Base-by-base conservation (phyloP, 129 eudicot genomes). In the Cynara cardunculus region DNA sequence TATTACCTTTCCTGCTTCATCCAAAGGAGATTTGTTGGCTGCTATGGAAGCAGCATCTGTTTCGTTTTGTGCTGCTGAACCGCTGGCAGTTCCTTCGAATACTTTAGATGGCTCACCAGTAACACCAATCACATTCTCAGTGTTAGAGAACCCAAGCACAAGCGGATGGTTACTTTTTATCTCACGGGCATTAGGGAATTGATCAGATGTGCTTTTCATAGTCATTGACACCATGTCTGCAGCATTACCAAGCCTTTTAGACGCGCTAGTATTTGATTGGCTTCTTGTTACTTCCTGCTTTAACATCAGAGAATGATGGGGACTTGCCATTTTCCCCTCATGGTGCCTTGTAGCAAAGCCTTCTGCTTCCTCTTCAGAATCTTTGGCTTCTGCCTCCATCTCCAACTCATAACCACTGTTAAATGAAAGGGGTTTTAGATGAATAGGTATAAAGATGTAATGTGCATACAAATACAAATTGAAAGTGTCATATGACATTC, bases 311-410 rank as follows among this genome's bases (percentile, higher is more conserved):
- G 87, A 78, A 25, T 79, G 80, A 74, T 56, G 80, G 44, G 85
- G 76, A 64, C 56, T 84, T 80, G 76, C 77, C 71, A 25, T 28
- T 30, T 69, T 78, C 13, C 59, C 85, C 22, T 73, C 82, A 26
- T 66, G 39, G 76, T 49, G 64, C 84, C 87, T 49, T 44, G 69
- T 14, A 70, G 84, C 62, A 49, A 72, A 3, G 5, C 79, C 88
- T 86, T 77, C 91, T 25, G 81, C 79, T 82, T 91, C 98, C 6
- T 90, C 97, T 72, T 95, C 98, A 26, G 98, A 92, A 89, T 92
- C 99, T 85, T 86, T 87, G 64, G 94, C 99, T 88, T 96, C 91
- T 76, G 93, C 89, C 64, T 92, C 95, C 93, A 89, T 79, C 86
- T 92, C 98, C 88, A 96, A 73, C 78, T 96, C 98, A 82, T 84